Percentiles rank a stretch among this genome's conserved stretches.
phyloP scores from a whole-genome alignment of 768 basidiomycete genomes.

The Lentinula detonsa region DNA sequence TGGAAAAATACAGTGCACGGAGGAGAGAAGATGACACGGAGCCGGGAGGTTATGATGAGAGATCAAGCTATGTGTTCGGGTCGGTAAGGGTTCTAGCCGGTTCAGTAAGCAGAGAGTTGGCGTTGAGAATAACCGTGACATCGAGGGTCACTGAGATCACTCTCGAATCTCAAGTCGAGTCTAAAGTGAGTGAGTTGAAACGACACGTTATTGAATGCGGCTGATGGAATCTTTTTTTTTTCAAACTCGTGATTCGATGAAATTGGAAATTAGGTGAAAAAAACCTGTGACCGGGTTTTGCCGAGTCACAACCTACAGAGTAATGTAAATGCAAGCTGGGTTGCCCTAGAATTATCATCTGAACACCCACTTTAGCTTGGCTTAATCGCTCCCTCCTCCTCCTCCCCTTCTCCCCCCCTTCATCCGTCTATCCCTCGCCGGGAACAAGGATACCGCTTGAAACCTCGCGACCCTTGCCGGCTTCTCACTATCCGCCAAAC shows the following conservation, averaged over 20 bases:
- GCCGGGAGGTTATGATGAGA: no score
- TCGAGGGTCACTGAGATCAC: no score
- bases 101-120: not conserved
- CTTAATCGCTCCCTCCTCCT: conserved; percentile 21
- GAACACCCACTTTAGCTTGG: conserved; percentile 4
- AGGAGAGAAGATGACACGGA: not conserved
- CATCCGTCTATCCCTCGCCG: conserved; percentile 32
- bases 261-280: not conserved
- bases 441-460: conserved; percentile 48
- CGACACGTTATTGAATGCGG: not conserved
- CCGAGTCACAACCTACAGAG: not conserved
- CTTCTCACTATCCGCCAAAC: conserved; percentile 40
- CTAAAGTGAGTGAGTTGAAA: not conserved
- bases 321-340: not conserved
- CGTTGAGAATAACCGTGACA: no score
- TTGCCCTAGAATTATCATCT: not conserved
- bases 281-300: not conserved
- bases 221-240: not conserved
- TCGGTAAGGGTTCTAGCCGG: not conserved
- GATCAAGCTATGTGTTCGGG: not conserved
- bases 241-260: not conserved
- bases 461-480: conserved; percentile 94
- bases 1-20: not conserved
- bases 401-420: conserved; percentile 22
- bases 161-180: not conserved